These are phyloP conservation scores for Phycomyces blakesleeanus DNA, from an alignment of 192 early-diverging fungal genomes.

Conservation along the genomic window DNA sequence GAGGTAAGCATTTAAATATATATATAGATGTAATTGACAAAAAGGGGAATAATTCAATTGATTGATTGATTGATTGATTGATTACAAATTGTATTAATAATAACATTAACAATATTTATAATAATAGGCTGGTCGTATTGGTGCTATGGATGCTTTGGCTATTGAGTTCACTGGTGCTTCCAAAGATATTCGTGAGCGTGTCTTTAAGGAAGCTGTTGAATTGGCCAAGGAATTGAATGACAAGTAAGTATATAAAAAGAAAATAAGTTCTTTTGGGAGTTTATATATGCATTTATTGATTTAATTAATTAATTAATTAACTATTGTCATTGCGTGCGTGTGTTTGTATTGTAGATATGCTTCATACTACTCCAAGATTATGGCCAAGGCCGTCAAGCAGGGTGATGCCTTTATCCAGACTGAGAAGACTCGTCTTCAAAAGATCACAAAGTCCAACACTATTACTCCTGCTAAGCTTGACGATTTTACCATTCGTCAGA, in stretches of 20 bases:
- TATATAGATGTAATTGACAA: too few relatives aligned
- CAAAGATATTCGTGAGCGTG: neutral
- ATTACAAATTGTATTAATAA: too few relatives aligned
- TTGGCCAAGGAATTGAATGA: conserved; percentile 33
- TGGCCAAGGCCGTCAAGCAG: conserved; percentile 77
- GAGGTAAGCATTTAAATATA: conserved; percentile 43
- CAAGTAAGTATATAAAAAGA: too few relatives aligned
- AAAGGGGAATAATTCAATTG: too few relatives aligned
- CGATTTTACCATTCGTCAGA: conserved; percentile 81
- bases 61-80: too few relatives aligned
- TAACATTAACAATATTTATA: too few relatives aligned
- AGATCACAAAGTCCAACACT: conserved; percentile 67
- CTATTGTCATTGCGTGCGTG: too few relatives aligned
- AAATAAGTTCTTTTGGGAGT: too few relatives aligned
- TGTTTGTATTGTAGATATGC: too few relatives aligned
- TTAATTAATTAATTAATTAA: too few relatives aligned
- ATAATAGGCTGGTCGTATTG: conserved; percentile 57
- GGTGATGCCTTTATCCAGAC: conserved; percentile 64
- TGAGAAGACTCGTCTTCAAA: conserved; percentile 78
- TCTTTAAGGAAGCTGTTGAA: conserved; percentile 33
- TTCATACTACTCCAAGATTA: conserved; percentile 87
- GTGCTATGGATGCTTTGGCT: conserved; percentile 55
- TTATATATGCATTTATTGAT: too few relatives aligned
- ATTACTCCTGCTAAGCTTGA: conserved; percentile 72
- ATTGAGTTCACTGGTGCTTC: conserved; percentile 59